phyloP scores from a whole-genome alignment of 495 filamentous ascomycete species.

The Xylona heveae region DNA sequence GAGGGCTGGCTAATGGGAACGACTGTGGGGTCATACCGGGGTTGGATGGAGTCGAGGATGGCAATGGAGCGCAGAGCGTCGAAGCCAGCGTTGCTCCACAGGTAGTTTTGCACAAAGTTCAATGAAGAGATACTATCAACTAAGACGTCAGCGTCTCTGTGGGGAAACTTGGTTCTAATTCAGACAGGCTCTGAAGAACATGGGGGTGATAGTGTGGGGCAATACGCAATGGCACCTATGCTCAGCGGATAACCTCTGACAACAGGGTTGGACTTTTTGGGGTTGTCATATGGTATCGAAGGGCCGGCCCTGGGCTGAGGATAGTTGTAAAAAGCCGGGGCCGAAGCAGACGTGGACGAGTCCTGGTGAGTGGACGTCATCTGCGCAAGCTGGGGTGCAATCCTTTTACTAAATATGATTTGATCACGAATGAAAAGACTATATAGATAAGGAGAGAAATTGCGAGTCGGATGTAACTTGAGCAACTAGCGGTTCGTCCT shows the following conservation, averaged over 20 bases:
- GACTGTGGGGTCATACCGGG: conserved; percentile 70
- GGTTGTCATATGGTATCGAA: conserved; percentile 7
- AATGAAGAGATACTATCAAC: conserved; percentile 29
- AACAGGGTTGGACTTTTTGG: conserved; percentile 14
- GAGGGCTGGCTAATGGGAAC: too few relatives aligned
- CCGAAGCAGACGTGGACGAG: too few relatives aligned
- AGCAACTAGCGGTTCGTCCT: too few relatives aligned
- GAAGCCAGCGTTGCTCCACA: conserved; percentile 67
- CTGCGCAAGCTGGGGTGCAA: too few relatives aligned
- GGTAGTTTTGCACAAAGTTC: conserved; percentile 28
- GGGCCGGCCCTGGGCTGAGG: conserved; percentile 7
- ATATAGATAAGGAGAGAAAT: too few relatives aligned
- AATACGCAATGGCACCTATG: conserved; percentile 28
- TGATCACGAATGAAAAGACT: too few relatives aligned
- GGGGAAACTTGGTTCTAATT: neutral
- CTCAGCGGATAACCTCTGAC: conserved; percentile 27
- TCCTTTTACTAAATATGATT: too few relatives aligned
- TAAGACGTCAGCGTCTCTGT: neutral
- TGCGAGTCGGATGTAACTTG: too few relatives aligned
- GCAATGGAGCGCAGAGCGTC: conserved; percentile 31
- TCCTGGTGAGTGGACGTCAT: too few relatives aligned
- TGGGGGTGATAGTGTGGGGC: neutral
- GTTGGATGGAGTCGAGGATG: conserved; percentile 33
- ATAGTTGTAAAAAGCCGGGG: too few relatives aligned
- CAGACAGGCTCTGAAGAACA: conserved; percentile 1